These are phyloP conservation scores for Handroanthus guayacan DNA, from an alignment of 257 asterid species.

Conservation along the genomic window DNA sequence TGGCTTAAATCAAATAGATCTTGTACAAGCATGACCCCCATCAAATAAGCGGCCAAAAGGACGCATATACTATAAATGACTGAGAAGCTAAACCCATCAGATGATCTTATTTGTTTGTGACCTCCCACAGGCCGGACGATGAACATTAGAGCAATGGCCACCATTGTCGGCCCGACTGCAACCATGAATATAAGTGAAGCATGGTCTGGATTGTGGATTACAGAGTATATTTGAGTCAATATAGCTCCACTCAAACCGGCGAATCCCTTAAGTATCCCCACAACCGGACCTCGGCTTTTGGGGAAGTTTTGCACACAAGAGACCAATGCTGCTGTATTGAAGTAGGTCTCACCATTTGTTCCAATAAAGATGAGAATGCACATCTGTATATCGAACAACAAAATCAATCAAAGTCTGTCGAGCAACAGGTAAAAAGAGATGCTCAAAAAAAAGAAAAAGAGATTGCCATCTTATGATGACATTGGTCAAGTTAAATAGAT, in stretches of 20 bases:
- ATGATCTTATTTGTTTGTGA: conserved; percentile 54
- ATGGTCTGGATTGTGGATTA: conserved; percentile 56
- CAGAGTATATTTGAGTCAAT: conserved; percentile 57
- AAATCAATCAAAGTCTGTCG: too few relatives aligned
- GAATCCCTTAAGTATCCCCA: conserved; percentile 74
- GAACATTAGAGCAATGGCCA: conserved; percentile 58
- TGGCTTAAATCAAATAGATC: conserved; percentile 50
- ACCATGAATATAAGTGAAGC: conserved; percentile 71
- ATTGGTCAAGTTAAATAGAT: too few relatives aligned
- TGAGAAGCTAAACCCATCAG: conserved; percentile 54
- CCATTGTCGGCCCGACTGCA: conserved; percentile 70
- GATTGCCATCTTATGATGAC: too few relatives aligned
- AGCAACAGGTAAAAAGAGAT: conserved; percentile 6
- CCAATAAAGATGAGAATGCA: conserved; percentile 71
- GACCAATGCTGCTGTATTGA: conserved; percentile 64
- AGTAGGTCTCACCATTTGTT: conserved; percentile 74
- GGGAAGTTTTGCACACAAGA: conserved; percentile 74
- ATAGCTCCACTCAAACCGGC: conserved; percentile 74
- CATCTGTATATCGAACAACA: conserved; percentile 45
- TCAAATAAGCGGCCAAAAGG: conserved; percentile 58
- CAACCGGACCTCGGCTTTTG: conserved; percentile 71
- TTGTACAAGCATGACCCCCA: conserved; percentile 69
- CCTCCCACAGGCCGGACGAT: conserved; percentile 66
- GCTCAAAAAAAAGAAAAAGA: background rate
- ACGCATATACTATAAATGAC: conserved; percentile 51